These are phyloP conservation scores for Bauhinia variegata DNA, from an alignment of 306 rosid genomes.

Conservation along the genomic window DNA sequence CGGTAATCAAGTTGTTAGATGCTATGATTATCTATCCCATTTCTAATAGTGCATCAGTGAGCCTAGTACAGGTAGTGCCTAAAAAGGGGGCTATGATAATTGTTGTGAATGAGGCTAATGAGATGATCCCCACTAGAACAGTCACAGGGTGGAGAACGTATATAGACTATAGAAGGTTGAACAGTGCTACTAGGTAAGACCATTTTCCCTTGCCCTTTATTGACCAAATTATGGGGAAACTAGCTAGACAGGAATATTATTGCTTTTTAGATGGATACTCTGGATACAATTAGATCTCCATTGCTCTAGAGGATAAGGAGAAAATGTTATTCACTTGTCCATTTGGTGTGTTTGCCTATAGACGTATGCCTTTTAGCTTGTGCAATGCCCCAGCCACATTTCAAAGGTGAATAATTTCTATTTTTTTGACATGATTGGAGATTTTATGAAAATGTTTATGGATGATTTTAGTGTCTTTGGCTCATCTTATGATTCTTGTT, in stretches of 20 bases:
- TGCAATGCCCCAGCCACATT: no score
- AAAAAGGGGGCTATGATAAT: no score
- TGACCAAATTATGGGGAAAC: not conserved
- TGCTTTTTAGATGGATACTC: not conserved
- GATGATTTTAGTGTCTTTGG: not conserved
- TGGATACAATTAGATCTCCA: not conserved
- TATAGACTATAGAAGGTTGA: not conserved
- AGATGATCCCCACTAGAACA: no score
- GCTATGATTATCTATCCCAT: no score
- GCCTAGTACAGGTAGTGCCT: no score
- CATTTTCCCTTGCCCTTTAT: slow-evolving; percentile 4
- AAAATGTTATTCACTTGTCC: not conserved
- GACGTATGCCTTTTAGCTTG: no score
- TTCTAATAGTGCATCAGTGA: no score
- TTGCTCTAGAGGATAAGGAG: not conserved
- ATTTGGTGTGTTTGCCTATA: no score
- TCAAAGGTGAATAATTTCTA: no score
- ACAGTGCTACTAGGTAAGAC: not conserved
- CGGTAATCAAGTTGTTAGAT: no score
- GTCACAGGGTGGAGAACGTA: not conserved
- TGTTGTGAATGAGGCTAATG: no score
- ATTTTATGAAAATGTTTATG: not conserved
- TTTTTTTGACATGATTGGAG: no score
- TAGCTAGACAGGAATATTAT: not conserved
- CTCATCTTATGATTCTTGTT: not conserved